Evolutionary conservation across 2,329 filamentous ascomycete species (phyloP).

Genomic region (Huntiella moniliformis): DNA sequence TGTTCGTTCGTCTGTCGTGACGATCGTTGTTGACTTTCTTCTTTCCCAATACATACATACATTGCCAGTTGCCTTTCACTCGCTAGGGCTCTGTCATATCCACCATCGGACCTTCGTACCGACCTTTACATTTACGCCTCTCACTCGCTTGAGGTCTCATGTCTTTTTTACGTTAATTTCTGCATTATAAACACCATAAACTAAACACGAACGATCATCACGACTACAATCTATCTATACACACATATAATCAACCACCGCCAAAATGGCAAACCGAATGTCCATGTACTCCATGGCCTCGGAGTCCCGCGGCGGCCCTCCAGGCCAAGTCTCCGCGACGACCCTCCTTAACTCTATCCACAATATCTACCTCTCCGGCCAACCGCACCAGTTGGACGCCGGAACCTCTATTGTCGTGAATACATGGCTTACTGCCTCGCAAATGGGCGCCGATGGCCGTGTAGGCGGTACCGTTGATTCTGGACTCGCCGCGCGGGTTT

Average conservation of each 20-base stretch:
- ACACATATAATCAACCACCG: neutral
- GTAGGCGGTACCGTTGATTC: conserved; percentile 64
- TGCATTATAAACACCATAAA: no score
- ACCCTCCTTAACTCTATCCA: conserved; percentile 84
- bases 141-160: conserved; percentile 8
- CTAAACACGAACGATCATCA: no score
- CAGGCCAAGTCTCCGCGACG: conserved; percentile 71
- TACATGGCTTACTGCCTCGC: conserved; percentile 74
- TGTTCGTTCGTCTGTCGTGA: no score
- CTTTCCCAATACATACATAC: neutral
- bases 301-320: conserved; percentile 34
- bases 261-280: conserved; percentile 41
- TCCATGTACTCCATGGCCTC: conserved; percentile 52
- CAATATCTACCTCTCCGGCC: conserved; percentile 63
- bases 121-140: neutral
- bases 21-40: no score
- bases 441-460: conserved; percentile 47
- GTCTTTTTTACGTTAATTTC: neutral
- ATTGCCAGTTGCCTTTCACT: neutral
- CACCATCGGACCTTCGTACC: no score
- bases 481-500: conserved; percentile 61
- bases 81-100: no score
- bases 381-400: conserved; percentile 74
- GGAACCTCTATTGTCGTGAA: conserved; percentile 87
- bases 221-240: no score